Conservation (phyloP, 768 basidiomycete genomes). For the Podaxis rugospora region DNA sequence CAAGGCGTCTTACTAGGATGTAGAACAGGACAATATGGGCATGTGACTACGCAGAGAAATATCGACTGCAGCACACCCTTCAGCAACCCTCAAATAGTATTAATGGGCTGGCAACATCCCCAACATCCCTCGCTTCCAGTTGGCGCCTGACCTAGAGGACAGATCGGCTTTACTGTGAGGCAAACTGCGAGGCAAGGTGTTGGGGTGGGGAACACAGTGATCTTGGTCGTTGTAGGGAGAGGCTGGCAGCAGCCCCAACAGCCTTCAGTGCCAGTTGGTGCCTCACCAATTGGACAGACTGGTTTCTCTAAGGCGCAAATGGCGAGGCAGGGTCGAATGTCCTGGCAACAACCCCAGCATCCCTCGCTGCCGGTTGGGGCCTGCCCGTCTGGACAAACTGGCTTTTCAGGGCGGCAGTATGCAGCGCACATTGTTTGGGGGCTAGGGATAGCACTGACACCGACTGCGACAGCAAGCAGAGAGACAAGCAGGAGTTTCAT, state of each 20-base stretch:
- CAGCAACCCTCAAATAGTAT: not conserved
- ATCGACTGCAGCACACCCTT: not conserved
- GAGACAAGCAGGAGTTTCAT: too few relatives aligned
- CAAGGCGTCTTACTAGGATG: too few relatives aligned
- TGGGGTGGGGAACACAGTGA: too few relatives aligned
- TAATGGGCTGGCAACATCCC: not conserved
- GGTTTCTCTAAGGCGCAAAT: too few relatives aligned
- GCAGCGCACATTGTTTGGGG: not conserved
- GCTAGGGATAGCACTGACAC: too few relatives aligned
- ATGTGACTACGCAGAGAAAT: not conserved
- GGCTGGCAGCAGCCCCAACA: too few relatives aligned
- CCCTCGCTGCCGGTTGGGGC: not conserved
- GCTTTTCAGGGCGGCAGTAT: not conserved
- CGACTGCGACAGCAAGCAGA: too few relatives aligned
- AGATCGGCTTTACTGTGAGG: not conserved
- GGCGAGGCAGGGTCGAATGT: too few relatives aligned
- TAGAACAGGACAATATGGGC: not conserved
- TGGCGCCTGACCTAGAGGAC: not conserved
- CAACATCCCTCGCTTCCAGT: not conserved
- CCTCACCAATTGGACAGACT: too few relatives aligned
- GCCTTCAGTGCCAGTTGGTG: too few relatives aligned
- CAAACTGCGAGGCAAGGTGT: not conserved
- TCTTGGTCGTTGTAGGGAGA: too few relatives aligned
- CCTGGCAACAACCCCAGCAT: not conserved
- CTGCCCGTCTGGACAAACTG: not conserved